These are phyloP conservation scores for Ustanciosporium gigantosporum DNA, from an alignment of 1,284 basidiomycete species.

Conservation along the genomic window DNA sequence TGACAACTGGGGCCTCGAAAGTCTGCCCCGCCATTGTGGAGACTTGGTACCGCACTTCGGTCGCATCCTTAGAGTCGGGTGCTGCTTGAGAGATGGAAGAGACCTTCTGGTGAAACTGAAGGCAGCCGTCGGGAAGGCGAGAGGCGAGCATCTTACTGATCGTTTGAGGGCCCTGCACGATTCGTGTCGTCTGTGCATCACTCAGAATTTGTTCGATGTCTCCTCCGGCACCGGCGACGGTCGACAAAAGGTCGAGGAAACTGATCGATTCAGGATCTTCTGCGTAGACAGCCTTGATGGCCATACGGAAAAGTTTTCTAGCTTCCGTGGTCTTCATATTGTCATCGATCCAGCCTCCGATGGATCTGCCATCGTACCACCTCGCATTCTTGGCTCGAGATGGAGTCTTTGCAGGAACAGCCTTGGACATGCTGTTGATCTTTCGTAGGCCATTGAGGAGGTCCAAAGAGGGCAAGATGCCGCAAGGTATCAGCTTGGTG, in stretches of 20 bases:
- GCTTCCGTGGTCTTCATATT: conserved; percentile 23
- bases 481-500: conserved; percentile 29
- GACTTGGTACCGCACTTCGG: no score
- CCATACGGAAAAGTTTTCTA: conserved; percentile 26
- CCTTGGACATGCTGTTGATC: conserved; percentile 32
- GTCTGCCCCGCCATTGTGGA: no score
- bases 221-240: conserved; percentile 25
- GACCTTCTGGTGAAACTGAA: no score
- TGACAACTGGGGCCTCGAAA: no score
- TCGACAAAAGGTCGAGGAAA: conserved; percentile 27
- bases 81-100: no score
- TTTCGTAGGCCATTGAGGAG: conserved; percentile 25
- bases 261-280: conserved; percentile 32
- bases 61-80: no score
- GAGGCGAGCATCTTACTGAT: no score
- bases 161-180: no score
- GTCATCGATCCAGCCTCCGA: conserved; percentile 39
- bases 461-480: conserved; percentile 26
- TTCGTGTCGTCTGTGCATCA: conserved; percentile 36
- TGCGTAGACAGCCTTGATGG: conserved; percentile 38
- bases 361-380: conserved; percentile 28
- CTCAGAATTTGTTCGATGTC: conserved; percentile 28
- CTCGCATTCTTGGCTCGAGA: conserved; percentile 11
- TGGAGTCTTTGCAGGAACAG: conserved; percentile 17
- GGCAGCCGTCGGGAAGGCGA: no score